These are phyloP conservation scores for Amanita molliuscula DNA, from an alignment of 768 basidiomycete genomes.

Conservation along the genomic window DNA sequence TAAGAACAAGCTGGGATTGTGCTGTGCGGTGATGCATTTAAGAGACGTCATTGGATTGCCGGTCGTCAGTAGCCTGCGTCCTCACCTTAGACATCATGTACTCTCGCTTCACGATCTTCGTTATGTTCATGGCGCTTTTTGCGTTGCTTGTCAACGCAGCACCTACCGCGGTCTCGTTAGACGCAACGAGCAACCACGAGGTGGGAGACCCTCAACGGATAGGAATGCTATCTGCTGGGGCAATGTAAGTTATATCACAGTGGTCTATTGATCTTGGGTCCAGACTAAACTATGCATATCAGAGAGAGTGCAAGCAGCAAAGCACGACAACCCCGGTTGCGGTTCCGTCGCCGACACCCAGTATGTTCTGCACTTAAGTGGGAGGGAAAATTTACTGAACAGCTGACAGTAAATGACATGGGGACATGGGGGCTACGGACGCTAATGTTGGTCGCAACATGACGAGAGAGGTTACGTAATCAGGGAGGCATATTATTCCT, in stretches of 20 bases:
- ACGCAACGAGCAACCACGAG: not conserved
- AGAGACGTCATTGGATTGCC: not conserved
- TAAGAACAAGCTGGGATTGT: not conserved
- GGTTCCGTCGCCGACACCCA: slow-evolving; percentile 12
- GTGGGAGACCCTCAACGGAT: not conserved
- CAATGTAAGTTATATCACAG: not conserved
- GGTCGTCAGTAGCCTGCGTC: not conserved
- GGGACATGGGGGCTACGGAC: not conserved
- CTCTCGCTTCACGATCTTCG: slow-evolving; percentile 3
- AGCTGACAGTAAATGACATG: not conserved
- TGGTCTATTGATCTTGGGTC: not conserved
- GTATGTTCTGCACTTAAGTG: slow-evolving; percentile 10
- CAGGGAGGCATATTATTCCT: not conserved
- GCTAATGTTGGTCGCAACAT: not conserved
- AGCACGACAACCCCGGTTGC: not conserved
- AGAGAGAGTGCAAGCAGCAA: slow-evolving; percentile 1
- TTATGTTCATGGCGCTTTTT: slow-evolving; percentile 5
- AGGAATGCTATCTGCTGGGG: not conserved
- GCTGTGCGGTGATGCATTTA: not conserved
- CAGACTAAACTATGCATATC: not conserved
- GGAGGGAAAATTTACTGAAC: not conserved
- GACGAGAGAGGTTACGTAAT: not conserved
- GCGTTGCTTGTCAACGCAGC: slow-evolving; percentile 4
- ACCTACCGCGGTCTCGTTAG: not conserved
- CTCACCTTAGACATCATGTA: not conserved